These are phyloP conservation scores for Aspergillus sp. DNA, from an alignment of 2,329 filamentous ascomycete genomes.

Conservation along the genomic window DNA sequence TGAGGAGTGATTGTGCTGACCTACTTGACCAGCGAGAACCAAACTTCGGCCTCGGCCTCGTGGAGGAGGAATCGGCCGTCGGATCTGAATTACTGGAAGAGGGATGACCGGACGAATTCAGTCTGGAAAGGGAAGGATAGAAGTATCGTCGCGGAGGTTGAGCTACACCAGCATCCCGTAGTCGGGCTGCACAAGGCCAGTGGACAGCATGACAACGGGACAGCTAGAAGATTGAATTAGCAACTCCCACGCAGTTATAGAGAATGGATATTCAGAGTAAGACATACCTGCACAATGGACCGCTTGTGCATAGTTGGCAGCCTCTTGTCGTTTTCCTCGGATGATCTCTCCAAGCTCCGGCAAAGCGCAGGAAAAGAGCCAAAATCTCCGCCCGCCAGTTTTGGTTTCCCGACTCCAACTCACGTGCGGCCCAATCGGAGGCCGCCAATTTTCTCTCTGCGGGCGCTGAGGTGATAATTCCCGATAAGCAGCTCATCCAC, in stretches of 20 bases:
- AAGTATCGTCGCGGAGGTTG: slow-evolving; percentile 34
- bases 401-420: slow-evolving; percentile 19
- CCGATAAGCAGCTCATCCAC: slow-evolving; percentile 15
- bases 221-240: slow-evolving; percentile 25
- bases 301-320: slow-evolving; percentile 35
- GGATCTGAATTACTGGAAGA: slow-evolving; percentile 21
- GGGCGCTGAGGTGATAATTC: slow-evolving; percentile 12
- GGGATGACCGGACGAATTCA: slow-evolving; percentile 30
- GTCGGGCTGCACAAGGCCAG: slow-evolving; percentile 36
- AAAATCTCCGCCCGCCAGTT: slow-evolving; percentile 3
- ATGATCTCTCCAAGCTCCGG: slow-evolving; percentile 11
- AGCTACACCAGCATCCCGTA: slow-evolving; percentile 22
- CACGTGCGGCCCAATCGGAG: slow-evolving; percentile 37
- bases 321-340: slow-evolving; percentile 8
- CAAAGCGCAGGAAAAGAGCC: slow-evolving; percentile 5
- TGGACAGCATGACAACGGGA: slow-evolving; percentile 41
- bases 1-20: slow-evolving; percentile 23
- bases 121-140: slow-evolving; percentile 28
- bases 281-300: slow-evolving; percentile 32
- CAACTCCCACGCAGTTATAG: neutral
- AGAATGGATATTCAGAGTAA: neutral
- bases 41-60: slow-evolving; percentile 26
- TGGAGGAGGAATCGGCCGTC: neutral
- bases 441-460: slow-evolving; percentile 10
- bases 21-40: slow-evolving; percentile 23